These are phyloP conservation scores for Diplodia scrobiculata DNA, from an alignment of 2,329 filamentous ascomycete species.

Conservation along the genomic window DNA sequence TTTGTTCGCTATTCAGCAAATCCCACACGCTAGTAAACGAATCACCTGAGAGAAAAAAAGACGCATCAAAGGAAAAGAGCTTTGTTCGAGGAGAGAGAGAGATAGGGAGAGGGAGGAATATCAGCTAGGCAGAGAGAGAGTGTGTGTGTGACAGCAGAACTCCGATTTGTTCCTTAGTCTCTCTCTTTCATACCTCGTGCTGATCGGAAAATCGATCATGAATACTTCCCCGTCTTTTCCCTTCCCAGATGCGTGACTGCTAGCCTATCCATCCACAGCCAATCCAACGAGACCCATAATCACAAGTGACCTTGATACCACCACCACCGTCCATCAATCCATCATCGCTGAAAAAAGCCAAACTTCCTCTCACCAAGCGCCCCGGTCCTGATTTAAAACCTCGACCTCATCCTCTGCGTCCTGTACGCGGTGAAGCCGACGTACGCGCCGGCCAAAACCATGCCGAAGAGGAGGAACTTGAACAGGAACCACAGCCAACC, in stretches of 20 bases:
- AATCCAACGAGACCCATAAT: background rate
- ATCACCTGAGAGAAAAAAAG: background rate
- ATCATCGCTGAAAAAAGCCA: background rate
- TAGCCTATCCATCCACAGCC: background rate
- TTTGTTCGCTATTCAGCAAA: no score
- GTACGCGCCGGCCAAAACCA: slow-evolving; percentile 72
- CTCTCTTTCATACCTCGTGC: background rate
- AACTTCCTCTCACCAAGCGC: background rate
- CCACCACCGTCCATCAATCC: background rate
- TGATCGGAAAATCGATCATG: background rate
- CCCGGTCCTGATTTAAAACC: slow-evolving; percentile 43
- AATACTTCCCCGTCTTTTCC: background rate
- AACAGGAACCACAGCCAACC: slow-evolving; percentile 73
- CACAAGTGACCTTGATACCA: background rate
- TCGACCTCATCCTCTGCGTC: slow-evolving; percentile 55
- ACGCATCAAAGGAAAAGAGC: background rate
- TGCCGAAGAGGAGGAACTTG: slow-evolving; percentile 77
- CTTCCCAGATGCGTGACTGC: background rate
- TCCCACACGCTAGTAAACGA: no score
- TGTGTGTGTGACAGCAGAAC: background rate
- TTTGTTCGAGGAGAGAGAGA: background rate
- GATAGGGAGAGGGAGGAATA: background rate
- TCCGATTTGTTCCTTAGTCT: background rate
- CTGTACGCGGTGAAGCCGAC: slow-evolving; percentile 84
- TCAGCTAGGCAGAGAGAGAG: background rate